Evolutionary conservation across 129 eudicot species (phyloP), one percentile per base, ranked within the genome.

Genomic region (Ambrosia trifida): DNA sequence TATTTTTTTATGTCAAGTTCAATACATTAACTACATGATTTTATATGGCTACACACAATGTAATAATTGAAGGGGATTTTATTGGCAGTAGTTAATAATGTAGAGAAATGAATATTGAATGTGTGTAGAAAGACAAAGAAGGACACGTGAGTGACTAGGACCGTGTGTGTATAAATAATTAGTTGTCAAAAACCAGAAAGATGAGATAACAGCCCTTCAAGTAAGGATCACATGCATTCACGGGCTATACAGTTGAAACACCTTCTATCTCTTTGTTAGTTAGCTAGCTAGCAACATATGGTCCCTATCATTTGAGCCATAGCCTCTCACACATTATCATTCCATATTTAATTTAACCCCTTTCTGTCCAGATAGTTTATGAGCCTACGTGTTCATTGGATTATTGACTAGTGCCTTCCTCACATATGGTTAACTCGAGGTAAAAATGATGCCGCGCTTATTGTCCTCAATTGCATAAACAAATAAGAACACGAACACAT

Each of bases 61-160:
- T 2, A 59, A 76, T 76, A 59, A 76, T 49, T 68, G 52, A 68
- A 61, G 62, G 64, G 79, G 30, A 60, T 38, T 62, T 77, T 51
- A 69, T 77, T 70, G 72, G 18, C 61, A 62, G 81, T 63, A 69
- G 70, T 62, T 11, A 24, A 56, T 30, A 72, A 58, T 36, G 35
- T 11, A 45, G n/a, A 60, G 12, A 28, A 32, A 13, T 33, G 0
- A 8, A 5, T 12, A 33, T 51, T 35, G 2, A 32, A 9, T 65
- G 12, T 66, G 12, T 70, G 64, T 70, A 56, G 72, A 70, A 77
- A 63, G 77, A 78, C 72, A 78, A 78, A 51, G 32, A 63, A 12
- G 60, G 72, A 70, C 82, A 78, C 77, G 82, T 78, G 82, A 78
- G 77, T 62, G 59, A 51, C 72, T 70, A 70, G 77, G 82, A 41